Evolutionary conservation across 805 yeast species (phyloP).

Genomic region (Isabelozyma heimii): DNA sequence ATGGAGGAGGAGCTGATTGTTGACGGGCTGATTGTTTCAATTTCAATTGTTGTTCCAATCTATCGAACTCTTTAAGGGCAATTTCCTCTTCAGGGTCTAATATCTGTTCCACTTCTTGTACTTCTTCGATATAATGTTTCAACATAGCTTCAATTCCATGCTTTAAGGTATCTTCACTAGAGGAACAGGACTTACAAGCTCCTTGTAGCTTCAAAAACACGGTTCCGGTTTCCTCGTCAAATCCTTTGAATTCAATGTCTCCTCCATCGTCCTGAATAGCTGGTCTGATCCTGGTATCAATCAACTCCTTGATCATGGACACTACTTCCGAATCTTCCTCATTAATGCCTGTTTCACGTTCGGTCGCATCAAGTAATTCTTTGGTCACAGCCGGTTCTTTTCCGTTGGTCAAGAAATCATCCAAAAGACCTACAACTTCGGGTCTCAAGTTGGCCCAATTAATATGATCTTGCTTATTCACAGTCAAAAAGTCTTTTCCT

Average conservation of each 20-base stretch:
- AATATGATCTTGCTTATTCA: slow-evolving; percentile 58
- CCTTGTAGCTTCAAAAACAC: slow-evolving; percentile 90
- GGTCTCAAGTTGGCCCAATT: slow-evolving; percentile 60
- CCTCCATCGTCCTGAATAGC: slow-evolving; percentile 99
- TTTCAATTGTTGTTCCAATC: slow-evolving; percentile 57
- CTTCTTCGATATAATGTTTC: slow-evolving; percentile 95
- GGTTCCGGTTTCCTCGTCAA: slow-evolving; percentile 80
- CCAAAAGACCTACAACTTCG: slow-evolving; percentile 62
- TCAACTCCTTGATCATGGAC: slow-evolving; percentile 85
- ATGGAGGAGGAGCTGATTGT: slow-evolving; percentile 24
- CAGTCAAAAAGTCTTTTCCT: slow-evolving; percentile 71
- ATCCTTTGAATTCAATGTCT: slow-evolving; percentile 84
- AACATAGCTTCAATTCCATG: slow-evolving; percentile 98
- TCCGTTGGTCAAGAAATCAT: slow-evolving; percentile 41
- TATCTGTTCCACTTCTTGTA: slow-evolving; percentile 82
- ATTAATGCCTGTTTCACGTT: slow-evolving; percentile 39
- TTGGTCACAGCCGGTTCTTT: slow-evolving; percentile 40
- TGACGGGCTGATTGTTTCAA: slow-evolving; percentile 8
- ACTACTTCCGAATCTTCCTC: slow-evolving; percentile 69
- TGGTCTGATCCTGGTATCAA: slow-evolving; percentile 93
- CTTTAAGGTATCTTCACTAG: slow-evolving; percentile 87
- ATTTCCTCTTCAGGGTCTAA: slow-evolving; percentile 72
- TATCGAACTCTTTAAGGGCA: slow-evolving; percentile 80
- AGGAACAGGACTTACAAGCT: slow-evolving; percentile 92
- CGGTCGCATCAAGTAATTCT: slow-evolving; percentile 37